Percentiles rank a stretch among this genome's conserved stretches.
phyloP scores from a whole-genome alignment of 768 basidiomycete species.

The Pleurotus citrinopileatus region DNA sequence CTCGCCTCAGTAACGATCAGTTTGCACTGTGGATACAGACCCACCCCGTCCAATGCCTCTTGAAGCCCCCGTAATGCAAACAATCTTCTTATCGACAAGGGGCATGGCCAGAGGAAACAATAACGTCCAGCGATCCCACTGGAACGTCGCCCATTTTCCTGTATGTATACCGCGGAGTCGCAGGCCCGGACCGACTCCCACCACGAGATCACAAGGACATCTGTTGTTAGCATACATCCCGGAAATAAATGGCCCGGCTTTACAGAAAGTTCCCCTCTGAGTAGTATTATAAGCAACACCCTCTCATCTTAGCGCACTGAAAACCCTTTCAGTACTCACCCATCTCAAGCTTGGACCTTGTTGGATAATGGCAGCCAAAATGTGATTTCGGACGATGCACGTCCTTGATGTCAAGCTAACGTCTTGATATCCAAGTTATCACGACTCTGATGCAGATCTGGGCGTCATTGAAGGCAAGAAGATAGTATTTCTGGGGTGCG shows the following conservation, averaged over 20 bases:
- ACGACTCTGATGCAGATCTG: conserved; percentile 61
- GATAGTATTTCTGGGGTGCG: conserved; percentile 60
- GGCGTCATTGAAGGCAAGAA: conserved; percentile 42
- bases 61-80: conserved; percentile 73
- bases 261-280: no score
- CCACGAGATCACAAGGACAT: not conserved
- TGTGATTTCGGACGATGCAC: conserved; percentile 33
- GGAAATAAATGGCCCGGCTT: not conserved
- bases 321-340: no score
- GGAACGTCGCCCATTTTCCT: not conserved
- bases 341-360: not conserved
- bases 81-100: conserved; percentile 52
- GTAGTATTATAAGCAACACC: no score
- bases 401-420: not conserved
- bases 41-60: conserved; percentile 64
- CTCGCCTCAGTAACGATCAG: not conserved
- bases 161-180: not conserved
- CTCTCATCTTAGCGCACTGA: no score
- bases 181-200: not conserved
- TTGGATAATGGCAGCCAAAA: conserved; percentile 43
- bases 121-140: not conserved
- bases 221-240: not conserved
- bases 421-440: conserved; percentile 36
- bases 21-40: not conserved
- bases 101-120: conserved; percentile 24